These are phyloP conservation scores for Solanum pennellii DNA, from an alignment of 257 asterid species.

Conservation along the genomic window DNA sequence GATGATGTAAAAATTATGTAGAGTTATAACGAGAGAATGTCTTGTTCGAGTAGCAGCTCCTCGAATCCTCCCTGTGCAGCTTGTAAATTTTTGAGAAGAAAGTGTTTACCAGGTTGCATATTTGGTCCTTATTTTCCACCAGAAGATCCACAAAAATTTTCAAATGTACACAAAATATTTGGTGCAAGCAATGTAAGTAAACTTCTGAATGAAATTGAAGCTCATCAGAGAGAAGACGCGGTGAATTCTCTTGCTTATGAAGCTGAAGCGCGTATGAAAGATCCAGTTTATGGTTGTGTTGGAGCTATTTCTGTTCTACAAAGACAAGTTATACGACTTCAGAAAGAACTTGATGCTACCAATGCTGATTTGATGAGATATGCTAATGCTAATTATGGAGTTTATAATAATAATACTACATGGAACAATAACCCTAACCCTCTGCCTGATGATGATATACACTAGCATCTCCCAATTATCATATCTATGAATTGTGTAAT, in stretches of 20 bases:
- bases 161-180: slow-evolving; percentile 60
- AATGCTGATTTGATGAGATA: slow-evolving; percentile 52
- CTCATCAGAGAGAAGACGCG: slow-evolving; percentile 70
- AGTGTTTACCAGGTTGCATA: slow-evolving; percentile 52
- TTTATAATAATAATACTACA: neutral
- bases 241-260: slow-evolving; percentile 73
- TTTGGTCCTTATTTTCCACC: slow-evolving; percentile 71
- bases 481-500: neutral
- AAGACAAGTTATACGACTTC: slow-evolving; percentile 45
- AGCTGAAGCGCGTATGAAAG: slow-evolving; percentile 63
- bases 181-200: slow-evolving; percentile 78
- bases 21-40: neutral
- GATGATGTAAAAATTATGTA: neutral
- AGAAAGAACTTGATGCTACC: slow-evolving; percentile 58
- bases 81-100: slow-evolving; percentile 68
- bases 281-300: slow-evolving; percentile 74
- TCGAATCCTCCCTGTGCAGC: slow-evolving; percentile 77
- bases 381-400: slow-evolving; percentile 8
- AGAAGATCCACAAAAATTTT: slow-evolving; percentile 63
- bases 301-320: slow-evolving; percentile 69
- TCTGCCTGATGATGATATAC: neutral
- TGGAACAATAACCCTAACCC: neutral
- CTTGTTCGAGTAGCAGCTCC: slow-evolving; percentile 19
- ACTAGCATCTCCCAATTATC: neutral
- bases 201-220: slow-evolving; percentile 46